A percentile compares a stretch with the other conserved stretches of the same genome.
Evolutionary conservation across 2,329 filamentous ascomycete species (phyloP).

Genomic region (Westerdykella aurantiaca): DNA sequence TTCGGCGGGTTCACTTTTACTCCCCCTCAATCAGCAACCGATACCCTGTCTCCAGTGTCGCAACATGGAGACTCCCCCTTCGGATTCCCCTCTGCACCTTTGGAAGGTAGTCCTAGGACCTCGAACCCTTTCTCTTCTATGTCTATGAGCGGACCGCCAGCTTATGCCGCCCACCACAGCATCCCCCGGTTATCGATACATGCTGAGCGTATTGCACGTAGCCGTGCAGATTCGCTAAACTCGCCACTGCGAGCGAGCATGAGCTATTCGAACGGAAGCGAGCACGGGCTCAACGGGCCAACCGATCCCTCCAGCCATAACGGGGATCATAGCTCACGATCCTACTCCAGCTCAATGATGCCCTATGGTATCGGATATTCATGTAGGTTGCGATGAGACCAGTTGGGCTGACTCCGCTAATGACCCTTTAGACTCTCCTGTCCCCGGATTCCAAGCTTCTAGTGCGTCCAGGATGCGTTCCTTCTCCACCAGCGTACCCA

Average conservation of each 20-base stretch:
- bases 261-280: constrained; percentile 37
- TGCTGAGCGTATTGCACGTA: constrained; percentile 38
- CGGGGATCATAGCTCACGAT: constrained; percentile 11
- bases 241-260: constrained; percentile 45
- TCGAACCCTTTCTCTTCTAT: constrained; percentile 37
- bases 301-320: constrained; percentile 18
- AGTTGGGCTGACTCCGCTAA: constrained; percentile 10
- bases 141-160: constrained; percentile 26
- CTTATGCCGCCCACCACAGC: constrained; percentile 35
- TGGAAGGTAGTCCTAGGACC: constrained; percentile 34
- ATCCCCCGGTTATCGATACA: constrained; percentile 42
- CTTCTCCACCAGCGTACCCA: constrained; percentile 35
- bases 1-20: constrained; percentile 64
- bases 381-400: constrained; percentile 17
- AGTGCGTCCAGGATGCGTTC: constrained; percentile 37
- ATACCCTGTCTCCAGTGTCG: constrained; percentile 43
- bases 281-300: constrained; percentile 19
- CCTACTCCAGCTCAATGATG: constrained; percentile 29
- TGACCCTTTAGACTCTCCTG: constrained; percentile 27
- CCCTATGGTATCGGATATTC: constrained; percentile 38
- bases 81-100: constrained; percentile 32
- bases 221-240: constrained; percentile 39
- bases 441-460: constrained; percentile 37
- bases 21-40: constrained; percentile 47
- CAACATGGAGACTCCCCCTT: constrained; percentile 39